A percentile compares a stretch with the other conserved stretches of the same genome.
phyloP scores from a whole-genome alignment of 1,284 basidiomycete genomes.

The Porphyrellus sp. region DNA sequence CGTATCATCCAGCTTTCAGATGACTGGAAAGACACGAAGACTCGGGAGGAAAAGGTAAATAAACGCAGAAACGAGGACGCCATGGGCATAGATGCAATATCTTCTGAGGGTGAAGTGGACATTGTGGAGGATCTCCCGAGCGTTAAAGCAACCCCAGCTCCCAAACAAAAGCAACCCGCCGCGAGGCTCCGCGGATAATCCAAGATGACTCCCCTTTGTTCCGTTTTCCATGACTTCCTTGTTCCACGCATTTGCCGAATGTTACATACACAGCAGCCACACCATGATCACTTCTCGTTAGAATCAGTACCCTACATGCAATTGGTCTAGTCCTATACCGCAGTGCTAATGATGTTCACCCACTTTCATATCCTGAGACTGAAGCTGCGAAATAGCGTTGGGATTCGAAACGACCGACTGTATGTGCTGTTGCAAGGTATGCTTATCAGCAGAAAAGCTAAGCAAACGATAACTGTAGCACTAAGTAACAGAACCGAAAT shows the following conservation, averaged over 20 bases:
- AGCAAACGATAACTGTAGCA: background rate
- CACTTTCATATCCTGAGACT: no score
- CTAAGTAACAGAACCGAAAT: conserved; percentile 2
- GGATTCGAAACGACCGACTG: background rate
- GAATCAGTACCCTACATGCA: conserved; percentile 20
- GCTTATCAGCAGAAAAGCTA: no score
- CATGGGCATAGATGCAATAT: conserved; percentile 33
- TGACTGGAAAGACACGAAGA: conserved; percentile 41
- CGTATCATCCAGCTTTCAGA: conserved; percentile 40
- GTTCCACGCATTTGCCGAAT: conserved; percentile 2
- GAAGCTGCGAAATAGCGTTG: no score
- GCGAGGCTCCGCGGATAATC: conserved; percentile 31
- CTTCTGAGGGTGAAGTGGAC: conserved; percentile 48
- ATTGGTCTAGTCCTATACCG: conserved; percentile 14
- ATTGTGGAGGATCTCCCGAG: conserved; percentile 36
- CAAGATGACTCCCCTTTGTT: background rate
- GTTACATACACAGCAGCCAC: background rate
- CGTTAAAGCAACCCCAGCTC: conserved; percentile 10
- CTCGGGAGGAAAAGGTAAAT: conserved; percentile 33
- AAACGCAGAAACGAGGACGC: conserved; percentile 19
- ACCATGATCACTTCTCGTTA: conserved; percentile 1
- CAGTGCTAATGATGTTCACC: conserved; percentile 16
- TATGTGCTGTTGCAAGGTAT: no score
- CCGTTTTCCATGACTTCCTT: conserved; percentile 1
- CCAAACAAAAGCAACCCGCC: conserved; percentile 14